Evolutionary conservation across 179 eudicot species (phyloP).

Genomic region (Beta corolliflora): DNA sequence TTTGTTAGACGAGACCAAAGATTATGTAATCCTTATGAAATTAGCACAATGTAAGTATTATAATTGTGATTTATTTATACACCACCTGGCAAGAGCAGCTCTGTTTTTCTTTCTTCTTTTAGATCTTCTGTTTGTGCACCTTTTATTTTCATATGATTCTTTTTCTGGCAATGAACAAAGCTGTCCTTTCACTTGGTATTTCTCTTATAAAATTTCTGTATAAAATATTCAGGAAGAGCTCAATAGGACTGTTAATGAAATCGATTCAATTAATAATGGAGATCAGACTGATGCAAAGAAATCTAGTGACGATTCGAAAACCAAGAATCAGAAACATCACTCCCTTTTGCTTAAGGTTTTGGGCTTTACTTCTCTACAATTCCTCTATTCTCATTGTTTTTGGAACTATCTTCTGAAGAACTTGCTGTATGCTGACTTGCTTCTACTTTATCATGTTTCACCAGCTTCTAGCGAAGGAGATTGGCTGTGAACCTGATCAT

Average conservation of each 20-base stretch:
- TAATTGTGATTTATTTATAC: background rate
- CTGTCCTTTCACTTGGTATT: background rate
- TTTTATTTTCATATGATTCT: background rate
- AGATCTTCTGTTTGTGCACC: background rate
- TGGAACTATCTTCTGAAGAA: slow-evolving; percentile 1
- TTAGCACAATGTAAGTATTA: background rate
- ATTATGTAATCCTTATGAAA: background rate
- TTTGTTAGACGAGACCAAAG: background rate
- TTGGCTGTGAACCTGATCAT: slow-evolving; percentile 84
- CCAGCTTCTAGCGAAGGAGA: slow-evolving; percentile 77
- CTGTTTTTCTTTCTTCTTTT: background rate
- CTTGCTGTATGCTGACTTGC: slow-evolving; percentile 6
- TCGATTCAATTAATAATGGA: slow-evolving; percentile 45
- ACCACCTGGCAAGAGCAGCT: background rate
- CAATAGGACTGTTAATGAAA: slow-evolving; percentile 47
- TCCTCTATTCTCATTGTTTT: background rate
- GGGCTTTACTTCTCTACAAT: slow-evolving; percentile 9
- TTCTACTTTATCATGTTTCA: slow-evolving; percentile 23
- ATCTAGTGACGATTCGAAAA: slow-evolving; percentile 14
- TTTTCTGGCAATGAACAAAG: background rate
- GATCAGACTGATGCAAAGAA: slow-evolving; percentile 39
- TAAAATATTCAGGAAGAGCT: slow-evolving; percentile 69
- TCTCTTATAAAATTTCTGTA: slow-evolving; percentile 11
- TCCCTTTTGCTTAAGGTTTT: slow-evolving; percentile 83
- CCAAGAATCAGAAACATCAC: slow-evolving; percentile 62